Evolutionary conservation across 352 stramenopile genomes (phyloP), one percentile per base, ranked within the genome.

Genomic region (Phytopythium chamaehyphon): DNA sequence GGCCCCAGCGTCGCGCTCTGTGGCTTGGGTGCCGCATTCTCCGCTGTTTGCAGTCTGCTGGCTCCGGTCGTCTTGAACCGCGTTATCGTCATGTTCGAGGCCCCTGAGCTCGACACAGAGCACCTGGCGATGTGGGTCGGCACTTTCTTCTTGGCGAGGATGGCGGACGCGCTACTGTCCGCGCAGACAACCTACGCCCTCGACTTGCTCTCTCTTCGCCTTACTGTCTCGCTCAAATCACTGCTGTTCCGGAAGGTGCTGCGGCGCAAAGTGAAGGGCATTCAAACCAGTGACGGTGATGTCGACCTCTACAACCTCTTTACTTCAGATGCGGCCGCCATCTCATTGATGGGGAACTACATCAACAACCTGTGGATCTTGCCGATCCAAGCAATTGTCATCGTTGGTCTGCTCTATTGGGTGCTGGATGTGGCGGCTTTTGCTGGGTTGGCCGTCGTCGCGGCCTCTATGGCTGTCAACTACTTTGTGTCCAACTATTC

Each of bases 251-350:
- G 49, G 23, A 84, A 84, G 49, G 59, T 66, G 6, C 49, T 79
- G 44, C 67, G 68, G 1, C 62, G 60, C 22, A 57, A 33, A 9
- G 5, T 33, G 28, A 33, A 33, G n/a, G n/a, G 48, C 23, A 50
- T 46, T 12, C 7, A 38, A 8, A 11, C 15, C 16, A 61, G 68
- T 0, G 9, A 31, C 8, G 49, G 51, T 12, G 37, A 54, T 3
- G 61, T 69, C 23, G 88, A 98, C 62, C 89, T 98, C 36, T 78
- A 86, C 7, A 98, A 98, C 55, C 71, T 98, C 8, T 95, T 97
- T 54, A 90, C 83, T 6, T 88, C 97, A 31, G 94, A 98, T 62
- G 75, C 88, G 0, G 66, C 90, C 26, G 76, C 55, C 26, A n/a
- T 84, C 6, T 28, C 82, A 24, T 60, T 40, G 6, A 79, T 69